Percentiles rank a stretch among this genome's conserved stretches.
Evolutionary conservation across 805 yeast species (phyloP).

Genomic region (Cyberlindnera bimundalis): DNA sequence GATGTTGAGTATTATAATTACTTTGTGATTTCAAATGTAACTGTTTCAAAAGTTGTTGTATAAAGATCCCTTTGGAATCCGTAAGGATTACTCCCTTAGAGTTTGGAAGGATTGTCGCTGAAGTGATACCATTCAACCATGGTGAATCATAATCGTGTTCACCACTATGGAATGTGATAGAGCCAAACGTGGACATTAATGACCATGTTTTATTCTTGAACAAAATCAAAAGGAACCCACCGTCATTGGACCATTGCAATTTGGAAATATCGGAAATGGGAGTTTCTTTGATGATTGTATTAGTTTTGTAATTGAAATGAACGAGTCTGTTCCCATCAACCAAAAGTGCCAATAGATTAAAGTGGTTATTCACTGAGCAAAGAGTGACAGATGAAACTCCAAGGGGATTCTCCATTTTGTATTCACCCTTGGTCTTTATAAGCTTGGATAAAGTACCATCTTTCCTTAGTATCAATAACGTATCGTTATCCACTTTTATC

Average conservation of each 20-base stretch:
- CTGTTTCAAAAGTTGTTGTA: conserved; percentile 5
- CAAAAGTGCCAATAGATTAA: conserved; percentile 7
- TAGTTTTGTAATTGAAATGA: conserved; percentile 9
- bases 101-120: background rate
- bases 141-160: conserved; percentile 14
- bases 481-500: background rate
- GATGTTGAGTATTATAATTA: conserved; percentile 26
- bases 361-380: conserved; percentile 11
- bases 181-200: conserved; percentile 28
- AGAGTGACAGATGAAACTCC: conserved; percentile 4
- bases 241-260: conserved; percentile 18
- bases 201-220: conserved; percentile 25
- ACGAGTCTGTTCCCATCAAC: conserved; percentile 1
- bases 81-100: conserved; percentile 1
- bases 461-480: conserved; percentile 6
- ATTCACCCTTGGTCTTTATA: background rate
- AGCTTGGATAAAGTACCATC: conserved; percentile 9
- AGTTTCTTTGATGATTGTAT: conserved; percentile 6
- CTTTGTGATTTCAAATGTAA: conserved; percentile 11
- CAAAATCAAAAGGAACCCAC: conserved; percentile 16
- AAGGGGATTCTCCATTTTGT: background rate
- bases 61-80: conserved; percentile 9
- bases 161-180: conserved; percentile 19
- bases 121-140: conserved; percentile 10
- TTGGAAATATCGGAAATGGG: conserved; percentile 1